These are phyloP conservation scores for Auxenochlorella pyrenoidosa DNA, from an alignment of 139 green algal genomes.

Conservation along the genomic window DNA sequence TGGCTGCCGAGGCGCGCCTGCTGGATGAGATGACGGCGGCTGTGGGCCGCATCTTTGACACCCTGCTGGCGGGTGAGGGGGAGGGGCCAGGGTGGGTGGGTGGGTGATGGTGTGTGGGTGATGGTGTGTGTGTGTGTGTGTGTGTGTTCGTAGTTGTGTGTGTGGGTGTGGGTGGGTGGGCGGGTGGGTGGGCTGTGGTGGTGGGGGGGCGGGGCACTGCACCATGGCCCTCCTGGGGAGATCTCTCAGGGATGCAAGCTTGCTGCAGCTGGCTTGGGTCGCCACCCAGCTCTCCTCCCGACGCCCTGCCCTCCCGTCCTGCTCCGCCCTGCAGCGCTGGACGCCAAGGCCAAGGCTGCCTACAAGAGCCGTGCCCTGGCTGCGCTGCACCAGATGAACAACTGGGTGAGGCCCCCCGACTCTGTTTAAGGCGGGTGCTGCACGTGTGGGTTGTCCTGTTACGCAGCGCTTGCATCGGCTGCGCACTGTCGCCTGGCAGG, in stretches of 20 bases:
- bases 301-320: background rate
- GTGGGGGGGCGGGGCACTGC: no score
- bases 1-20: conserved; percentile 24
- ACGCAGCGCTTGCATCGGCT: no score
- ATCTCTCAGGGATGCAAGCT: background rate
- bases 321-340: background rate
- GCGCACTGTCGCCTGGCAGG: no score
- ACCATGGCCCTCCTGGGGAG: no score
- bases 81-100: no score
- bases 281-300: background rate
- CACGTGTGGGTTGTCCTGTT: no score
- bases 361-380: conserved; percentile 42
- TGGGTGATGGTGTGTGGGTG: no score
- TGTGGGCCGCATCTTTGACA: conserved; percentile 31
- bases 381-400: conserved; percentile 66
- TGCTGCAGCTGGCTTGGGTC: background rate
- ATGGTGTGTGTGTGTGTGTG: background rate
- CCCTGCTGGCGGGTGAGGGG: conserved; percentile 14
- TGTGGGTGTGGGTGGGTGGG: no score
- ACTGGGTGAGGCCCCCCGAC: conserved; percentile 15
- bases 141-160: no score
- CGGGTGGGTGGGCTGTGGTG: no score
- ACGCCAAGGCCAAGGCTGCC: conserved; percentile 20
- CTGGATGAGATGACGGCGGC: conserved; percentile 18
- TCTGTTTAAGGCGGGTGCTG: no score